These are phyloP conservation scores for Chytriomyces sp. DNA, from an alignment of 192 early-diverging fungal genomes.

Conservation along the genomic window DNA sequence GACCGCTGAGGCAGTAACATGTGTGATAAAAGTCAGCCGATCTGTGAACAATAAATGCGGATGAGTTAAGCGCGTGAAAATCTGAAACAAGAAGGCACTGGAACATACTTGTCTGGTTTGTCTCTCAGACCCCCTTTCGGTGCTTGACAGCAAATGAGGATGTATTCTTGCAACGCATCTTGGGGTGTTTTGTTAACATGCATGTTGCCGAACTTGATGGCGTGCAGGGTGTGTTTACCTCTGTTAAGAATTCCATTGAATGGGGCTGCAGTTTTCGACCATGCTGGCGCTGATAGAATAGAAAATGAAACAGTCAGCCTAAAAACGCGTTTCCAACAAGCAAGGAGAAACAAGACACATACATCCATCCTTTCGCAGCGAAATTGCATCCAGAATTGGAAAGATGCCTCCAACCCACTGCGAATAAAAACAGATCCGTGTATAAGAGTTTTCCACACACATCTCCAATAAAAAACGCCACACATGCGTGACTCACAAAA, in stretches of 20 bases:
- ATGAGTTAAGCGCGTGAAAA: not conserved
- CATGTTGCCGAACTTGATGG: not conserved
- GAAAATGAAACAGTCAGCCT: not conserved
- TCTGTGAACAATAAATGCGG: constrained; percentile 49
- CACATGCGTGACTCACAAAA: constrained; percentile 47
- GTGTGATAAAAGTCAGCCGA: constrained; percentile 91
- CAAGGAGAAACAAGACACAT: not conserved
- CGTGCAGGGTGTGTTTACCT: constrained; percentile 20
- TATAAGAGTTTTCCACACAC: not conserved
- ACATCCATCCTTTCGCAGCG: constrained; percentile 26
- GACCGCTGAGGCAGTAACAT: constrained; percentile 86
- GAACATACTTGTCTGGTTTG: constrained; percentile 82
- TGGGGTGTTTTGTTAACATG: not conserved
- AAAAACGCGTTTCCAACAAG: not conserved
- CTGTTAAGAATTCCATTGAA: constrained; percentile 33
- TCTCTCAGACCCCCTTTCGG: constrained; percentile 82
- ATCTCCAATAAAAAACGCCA: not conserved
- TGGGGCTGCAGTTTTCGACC: constrained; percentile 5
- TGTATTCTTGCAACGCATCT: constrained; percentile 86
- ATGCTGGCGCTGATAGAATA: not conserved
- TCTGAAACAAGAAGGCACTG: not conserved
- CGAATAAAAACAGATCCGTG: too few relatives aligned
- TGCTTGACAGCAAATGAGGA: constrained; percentile 84
- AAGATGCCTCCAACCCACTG: constrained; percentile 85
- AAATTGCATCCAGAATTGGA: constrained; percentile 64